Evolutionary conservation across 164 flowering plant genomes (phyloP).

Genomic region (Nymphaea colorata): DNA sequence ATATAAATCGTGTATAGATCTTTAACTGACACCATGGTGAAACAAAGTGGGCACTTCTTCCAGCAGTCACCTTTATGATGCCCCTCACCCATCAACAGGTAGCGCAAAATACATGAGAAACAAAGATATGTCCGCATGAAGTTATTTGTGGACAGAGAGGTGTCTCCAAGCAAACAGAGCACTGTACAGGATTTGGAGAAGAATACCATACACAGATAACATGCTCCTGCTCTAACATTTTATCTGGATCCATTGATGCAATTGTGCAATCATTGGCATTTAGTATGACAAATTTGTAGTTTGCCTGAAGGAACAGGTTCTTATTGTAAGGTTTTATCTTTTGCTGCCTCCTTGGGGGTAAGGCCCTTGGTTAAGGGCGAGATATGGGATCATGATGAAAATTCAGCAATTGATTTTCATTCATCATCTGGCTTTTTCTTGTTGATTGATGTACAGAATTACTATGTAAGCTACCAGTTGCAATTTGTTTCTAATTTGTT

Average conservation of each 20-base stretch:
- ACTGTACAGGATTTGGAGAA: conserved; percentile 60
- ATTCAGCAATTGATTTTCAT: conserved; percentile 81
- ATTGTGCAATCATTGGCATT: conserved; percentile 43
- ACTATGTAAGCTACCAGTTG: conserved; percentile 16
- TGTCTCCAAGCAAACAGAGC: conserved; percentile 88
- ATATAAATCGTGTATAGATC: conserved; percentile 75
- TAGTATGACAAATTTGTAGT: conserved; percentile 78
- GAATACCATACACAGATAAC: conserved; percentile 71
- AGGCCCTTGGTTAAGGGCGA: conserved; percentile 49
- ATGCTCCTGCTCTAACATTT: conserved; percentile 84
- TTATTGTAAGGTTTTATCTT: conserved; percentile 83
- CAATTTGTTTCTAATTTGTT: too few relatives aligned
- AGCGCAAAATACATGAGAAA: conserved; percentile 80
- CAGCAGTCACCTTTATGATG: conserved; percentile 55
- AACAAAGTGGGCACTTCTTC: conserved; percentile 92
- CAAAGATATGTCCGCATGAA: conserved; percentile 96
- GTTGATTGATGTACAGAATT: conserved; percentile 22
- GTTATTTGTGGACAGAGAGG: conserved; percentile 97
- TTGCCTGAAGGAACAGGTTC: conserved; percentile 90
- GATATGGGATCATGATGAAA: conserved; percentile 79
- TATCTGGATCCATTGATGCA: conserved; percentile 73
- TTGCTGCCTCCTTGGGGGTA: conserved; percentile 49
- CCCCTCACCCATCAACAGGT: conserved; percentile 61
- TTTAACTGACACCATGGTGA: conserved; percentile 67
- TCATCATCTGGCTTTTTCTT: conserved; percentile 42